phyloP scores from a whole-genome alignment of 1,284 basidiomycete genomes.

The Ceratobasidium theobromae region DNA sequence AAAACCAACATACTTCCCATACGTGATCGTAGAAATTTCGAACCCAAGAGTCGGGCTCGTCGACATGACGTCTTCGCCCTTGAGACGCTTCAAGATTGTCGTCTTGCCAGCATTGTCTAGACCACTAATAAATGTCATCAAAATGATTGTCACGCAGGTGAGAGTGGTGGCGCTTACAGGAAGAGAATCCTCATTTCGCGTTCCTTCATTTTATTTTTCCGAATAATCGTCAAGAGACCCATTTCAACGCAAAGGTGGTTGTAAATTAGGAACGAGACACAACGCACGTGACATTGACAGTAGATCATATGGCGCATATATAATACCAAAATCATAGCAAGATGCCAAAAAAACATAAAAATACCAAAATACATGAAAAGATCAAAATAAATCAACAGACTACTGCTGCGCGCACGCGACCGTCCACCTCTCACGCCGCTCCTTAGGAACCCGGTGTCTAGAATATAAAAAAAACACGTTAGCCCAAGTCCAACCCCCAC shows the following conservation, averaged over 20 bases:
- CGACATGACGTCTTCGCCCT: conserved; percentile 82
- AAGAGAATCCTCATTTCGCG: not conserved
- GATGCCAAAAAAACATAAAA: no score
- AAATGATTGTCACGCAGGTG: no score
- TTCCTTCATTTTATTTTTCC: not conserved
- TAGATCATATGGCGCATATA: no score
- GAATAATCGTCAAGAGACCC: not conserved
- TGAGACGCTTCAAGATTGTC: conserved; percentile 93
- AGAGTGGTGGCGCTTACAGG: not conserved
- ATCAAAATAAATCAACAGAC: no score
- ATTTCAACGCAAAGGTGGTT: not conserved
- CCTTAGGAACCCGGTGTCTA: not conserved
- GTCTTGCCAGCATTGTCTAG: conserved; percentile 99
- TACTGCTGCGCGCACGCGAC: no score
- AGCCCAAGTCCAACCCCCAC: not conserved
- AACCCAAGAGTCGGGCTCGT: conserved; percentile 97
- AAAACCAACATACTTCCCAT: conserved; percentile 70
- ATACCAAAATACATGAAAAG: no score
- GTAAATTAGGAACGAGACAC: no score
- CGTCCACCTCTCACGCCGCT: no score
- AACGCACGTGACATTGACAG: no score
- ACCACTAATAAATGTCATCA: conserved; percentile 58
- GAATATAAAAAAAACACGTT: not conserved
- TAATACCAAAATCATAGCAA: no score
- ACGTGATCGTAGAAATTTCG: conserved; percentile 95